Conservation (phyloP, 1,139 yeast species). For the Kurtzmaniella natalensis region DNA sequence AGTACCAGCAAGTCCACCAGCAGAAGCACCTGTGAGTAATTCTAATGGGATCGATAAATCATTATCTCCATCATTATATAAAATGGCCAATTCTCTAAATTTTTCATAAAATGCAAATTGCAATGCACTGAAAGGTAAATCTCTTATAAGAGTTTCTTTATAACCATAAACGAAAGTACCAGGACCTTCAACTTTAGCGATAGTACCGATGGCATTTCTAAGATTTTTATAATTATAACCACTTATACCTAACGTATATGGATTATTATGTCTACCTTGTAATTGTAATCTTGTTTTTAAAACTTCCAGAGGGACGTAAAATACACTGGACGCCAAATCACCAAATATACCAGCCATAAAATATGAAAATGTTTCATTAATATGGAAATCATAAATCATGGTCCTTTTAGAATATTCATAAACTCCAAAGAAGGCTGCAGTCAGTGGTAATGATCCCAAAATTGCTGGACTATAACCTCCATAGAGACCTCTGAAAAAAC, state of each 20-base stretch:
- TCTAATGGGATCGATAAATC: conserved; percentile 61
- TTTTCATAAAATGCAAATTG: conserved; percentile 95
- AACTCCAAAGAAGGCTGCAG: conserved; percentile 87
- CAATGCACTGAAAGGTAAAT: conserved; percentile 89
- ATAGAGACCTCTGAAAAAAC: conserved; percentile 77
- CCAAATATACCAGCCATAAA: conserved; percentile 86
- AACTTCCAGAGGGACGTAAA: conserved; percentile 98
- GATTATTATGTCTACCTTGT: conserved; percentile 84
- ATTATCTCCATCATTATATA: conserved; percentile 31
- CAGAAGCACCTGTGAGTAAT: conserved; percentile 85
- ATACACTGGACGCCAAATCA: conserved; percentile 84
- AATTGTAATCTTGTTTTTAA: conserved; percentile 86
- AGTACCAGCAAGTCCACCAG: conserved; percentile 94
- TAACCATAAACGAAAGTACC: conserved; percentile 83
- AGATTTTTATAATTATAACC: conserved; percentile 84
- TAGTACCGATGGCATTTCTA: conserved; percentile 62
- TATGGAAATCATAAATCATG: conserved; percentile 57
- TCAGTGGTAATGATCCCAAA: conserved; percentile 87
- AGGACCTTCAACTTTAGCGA: conserved; percentile 65
- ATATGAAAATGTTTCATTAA: conserved; percentile 78
- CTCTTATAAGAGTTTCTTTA: conserved; percentile 87
- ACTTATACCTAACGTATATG: conserved; percentile 54
- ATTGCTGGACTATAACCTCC: conserved; percentile 92
- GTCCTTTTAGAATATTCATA: conserved; percentile 77
- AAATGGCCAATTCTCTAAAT: conserved; percentile 63